These are phyloP conservation scores for Nicotiana otophora DNA, from an alignment of 257 asterid species.

Conservation along the genomic window DNA sequence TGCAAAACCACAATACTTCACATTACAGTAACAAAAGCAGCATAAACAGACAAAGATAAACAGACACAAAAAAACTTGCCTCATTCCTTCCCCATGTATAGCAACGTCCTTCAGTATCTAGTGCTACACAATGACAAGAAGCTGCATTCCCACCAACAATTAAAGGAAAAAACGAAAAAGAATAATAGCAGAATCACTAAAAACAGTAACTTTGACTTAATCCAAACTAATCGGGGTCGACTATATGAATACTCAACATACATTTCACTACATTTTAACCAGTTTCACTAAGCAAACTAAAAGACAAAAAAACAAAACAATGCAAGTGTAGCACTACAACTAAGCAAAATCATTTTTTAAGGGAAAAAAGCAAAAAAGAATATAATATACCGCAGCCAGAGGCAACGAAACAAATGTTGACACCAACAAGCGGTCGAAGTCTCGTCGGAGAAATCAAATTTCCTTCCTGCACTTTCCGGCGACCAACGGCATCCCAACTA, in stretches of 20 bases:
- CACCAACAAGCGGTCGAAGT: constrained; percentile 74
- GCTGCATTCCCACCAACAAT: constrained; percentile 35
- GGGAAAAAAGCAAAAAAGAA: background rate
- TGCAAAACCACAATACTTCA: constrained; percentile 23
- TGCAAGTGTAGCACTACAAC: background rate
- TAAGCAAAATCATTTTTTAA: background rate
- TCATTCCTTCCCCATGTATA: constrained; percentile 98
- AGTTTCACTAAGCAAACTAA: background rate
- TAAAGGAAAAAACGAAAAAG: background rate
- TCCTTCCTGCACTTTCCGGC: constrained; percentile 59
- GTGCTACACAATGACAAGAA: constrained; percentile 89
- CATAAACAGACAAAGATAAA: background rate
- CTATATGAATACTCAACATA: background rate
- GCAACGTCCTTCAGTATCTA: constrained; percentile 92
- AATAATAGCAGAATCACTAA: background rate
- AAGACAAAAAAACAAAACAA: no score
- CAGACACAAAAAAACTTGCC: constrained; percentile 34
- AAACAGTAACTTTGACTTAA: background rate
- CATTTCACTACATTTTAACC: background rate
- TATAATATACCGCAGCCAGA: constrained; percentile 71
- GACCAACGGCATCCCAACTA: constrained; percentile 87
- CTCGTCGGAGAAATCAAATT: constrained; percentile 81
- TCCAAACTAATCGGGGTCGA: background rate
- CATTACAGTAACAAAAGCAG: background rate
- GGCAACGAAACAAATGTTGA: constrained; percentile 75